Base-by-base conservation (phyloP, 345 rosid species). In the Gossypium australe region DNA sequence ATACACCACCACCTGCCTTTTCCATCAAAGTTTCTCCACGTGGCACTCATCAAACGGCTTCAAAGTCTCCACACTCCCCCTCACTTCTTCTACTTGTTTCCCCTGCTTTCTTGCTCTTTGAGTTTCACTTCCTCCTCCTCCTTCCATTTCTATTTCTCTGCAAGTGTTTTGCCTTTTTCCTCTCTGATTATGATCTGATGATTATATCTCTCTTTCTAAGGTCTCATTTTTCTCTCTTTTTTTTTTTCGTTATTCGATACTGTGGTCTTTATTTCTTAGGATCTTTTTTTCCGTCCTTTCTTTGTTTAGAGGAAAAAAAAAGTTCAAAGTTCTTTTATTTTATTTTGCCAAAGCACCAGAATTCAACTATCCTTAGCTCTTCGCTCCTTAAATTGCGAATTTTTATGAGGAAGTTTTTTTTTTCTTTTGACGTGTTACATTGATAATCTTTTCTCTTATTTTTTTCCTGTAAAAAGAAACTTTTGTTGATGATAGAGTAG, bases 21-120 rank as follows among this genome's bases (percentile, higher is more conserved):
- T 17, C 22, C 2, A 20, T 3, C 2, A 11, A 12, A 9, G 0
- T 16, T 10, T 29, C 2, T 27, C 73, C 78, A 75, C 67, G 67
- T 44, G 78, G 47, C 58, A 16, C 2, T 43, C 29, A 75, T 75
- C 78, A 12, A 38, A 25, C 53, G 73, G 72, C 43, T 51, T 12
- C 18, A 13, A n/a, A 1, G 4, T 16, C 5, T 9, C 14, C 67
- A 34, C 67, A 16, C 47, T 38, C 5, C 47, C 22, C 22, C 18
- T 17, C 17, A 62, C 76, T 62, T 45, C 72, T 41, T 7, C 17
- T 53, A 5, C 70, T 62, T 43, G 6, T 41, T 43, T 13, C 61
- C 27, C 45, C 58, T 51, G 70, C 70, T 48, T n/a, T 24, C 20
- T 34, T 52, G 62, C 71, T 43, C 55, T 55, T 66, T 75, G 12